A percentile compares a stretch with the other conserved stretches of the same genome.
Evolutionary conservation across 2,329 filamentous ascomycete species (phyloP).

Genomic region (Thyridium curvatum): DNA sequence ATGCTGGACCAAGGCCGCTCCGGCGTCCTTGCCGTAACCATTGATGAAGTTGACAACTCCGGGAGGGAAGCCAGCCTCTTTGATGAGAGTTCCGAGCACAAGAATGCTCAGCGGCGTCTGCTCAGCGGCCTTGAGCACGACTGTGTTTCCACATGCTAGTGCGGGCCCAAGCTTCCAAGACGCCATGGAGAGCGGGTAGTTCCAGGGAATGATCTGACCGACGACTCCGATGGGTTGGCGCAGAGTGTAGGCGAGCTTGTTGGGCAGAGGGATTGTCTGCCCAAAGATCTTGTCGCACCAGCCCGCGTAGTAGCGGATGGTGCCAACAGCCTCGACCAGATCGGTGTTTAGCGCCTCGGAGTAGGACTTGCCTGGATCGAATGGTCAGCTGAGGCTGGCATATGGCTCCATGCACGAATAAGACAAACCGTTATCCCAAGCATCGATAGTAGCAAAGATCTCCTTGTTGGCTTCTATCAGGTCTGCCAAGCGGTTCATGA

Average conservation of each 20-base stretch:
- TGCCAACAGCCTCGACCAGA: constrained; percentile 35
- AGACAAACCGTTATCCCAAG: constrained; percentile 64
- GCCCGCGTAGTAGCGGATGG: constrained; percentile 67
- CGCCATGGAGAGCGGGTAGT: constrained; percentile 65
- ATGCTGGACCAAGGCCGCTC: constrained; percentile 60
- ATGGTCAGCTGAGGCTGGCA: background rate
- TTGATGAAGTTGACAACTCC: constrained; percentile 69
- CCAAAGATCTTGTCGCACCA: constrained; percentile 68
- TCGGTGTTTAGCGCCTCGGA: constrained; percentile 60
- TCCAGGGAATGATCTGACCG: constrained; percentile 67
- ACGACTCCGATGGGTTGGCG: constrained; percentile 67
- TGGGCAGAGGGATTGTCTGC: constrained; percentile 60
- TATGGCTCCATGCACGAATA: too few species aligned
- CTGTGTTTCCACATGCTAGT: constrained; percentile 54
- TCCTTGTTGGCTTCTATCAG: constrained; percentile 29
- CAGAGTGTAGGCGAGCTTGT: constrained; percentile 64
- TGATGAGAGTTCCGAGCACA: constrained; percentile 56
- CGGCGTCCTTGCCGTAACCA: constrained; percentile 59
- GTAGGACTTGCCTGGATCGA: constrained; percentile 55
- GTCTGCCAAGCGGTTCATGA: constrained; percentile 35
- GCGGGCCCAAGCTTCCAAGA: constrained; percentile 68
- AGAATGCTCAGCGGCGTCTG: constrained; percentile 55
- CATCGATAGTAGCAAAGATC: constrained; percentile 46
- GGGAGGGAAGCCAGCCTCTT: constrained; percentile 67
- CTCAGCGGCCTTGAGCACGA: constrained; percentile 56